Evolutionary conservation across 805 yeast genomes (phyloP).

Genomic region (Schizosaccharomyces lindneri): DNA sequence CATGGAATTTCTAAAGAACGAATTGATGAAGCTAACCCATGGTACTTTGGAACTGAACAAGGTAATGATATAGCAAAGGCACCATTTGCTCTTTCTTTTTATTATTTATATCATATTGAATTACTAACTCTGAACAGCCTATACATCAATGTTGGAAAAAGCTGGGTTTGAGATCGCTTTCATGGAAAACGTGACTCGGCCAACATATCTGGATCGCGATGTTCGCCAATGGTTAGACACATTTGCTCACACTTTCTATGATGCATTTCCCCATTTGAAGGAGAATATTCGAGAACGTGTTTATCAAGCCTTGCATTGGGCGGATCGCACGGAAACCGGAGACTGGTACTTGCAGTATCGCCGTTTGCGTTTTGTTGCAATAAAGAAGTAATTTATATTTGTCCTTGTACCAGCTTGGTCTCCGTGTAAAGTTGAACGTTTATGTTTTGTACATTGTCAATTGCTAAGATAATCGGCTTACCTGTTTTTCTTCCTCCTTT

Average conservation of each 20-base stretch:
- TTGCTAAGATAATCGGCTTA: too few species aligned
- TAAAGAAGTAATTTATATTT: background rate
- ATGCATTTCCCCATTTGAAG: slow-evolving; percentile 5
- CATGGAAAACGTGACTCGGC: slow-evolving; percentile 8
- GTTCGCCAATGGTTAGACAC: slow-evolving; percentile 10
- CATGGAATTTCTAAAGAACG: slow-evolving; percentile 1
- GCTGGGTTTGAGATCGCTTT: slow-evolving; percentile 10
- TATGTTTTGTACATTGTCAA: too few species aligned
- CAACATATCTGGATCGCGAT: slow-evolving; percentile 8
- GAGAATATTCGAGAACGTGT: background rate
- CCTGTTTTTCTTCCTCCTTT: too few species aligned
- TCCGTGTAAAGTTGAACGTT: too few species aligned
- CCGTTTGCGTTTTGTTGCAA: background rate
- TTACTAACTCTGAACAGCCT: background rate
- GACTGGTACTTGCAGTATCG: background rate
- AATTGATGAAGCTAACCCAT: slow-evolving; percentile 7
- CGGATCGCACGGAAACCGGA: background rate
- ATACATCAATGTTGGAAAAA: slow-evolving; percentile 4
- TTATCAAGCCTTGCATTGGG: background rate
- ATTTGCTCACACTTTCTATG: slow-evolving; percentile 10
- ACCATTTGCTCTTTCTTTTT: background rate
- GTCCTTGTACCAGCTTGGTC: background rate
- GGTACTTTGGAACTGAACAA: slow-evolving; percentile 9
- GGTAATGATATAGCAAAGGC: background rate
- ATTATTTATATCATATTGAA: background rate